phyloP scores from a whole-genome alignment of 192 early-diverging fungal genomes.

The Gaertneriomyces semiglobifer region DNA sequence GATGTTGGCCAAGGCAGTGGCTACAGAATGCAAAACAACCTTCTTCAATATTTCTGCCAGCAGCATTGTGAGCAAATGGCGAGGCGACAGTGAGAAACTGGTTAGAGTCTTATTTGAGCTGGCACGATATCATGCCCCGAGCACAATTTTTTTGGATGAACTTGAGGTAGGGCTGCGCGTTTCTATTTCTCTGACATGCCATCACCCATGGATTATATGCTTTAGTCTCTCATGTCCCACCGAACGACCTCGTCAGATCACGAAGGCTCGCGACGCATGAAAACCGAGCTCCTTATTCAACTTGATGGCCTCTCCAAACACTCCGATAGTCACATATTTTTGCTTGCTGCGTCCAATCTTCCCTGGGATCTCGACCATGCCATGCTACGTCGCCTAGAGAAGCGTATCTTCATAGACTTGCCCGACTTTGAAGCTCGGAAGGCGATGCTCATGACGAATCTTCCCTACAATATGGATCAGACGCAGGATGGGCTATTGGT shows the following conservation, averaged over 20 bases:
- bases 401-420: conserved; percentile 52
- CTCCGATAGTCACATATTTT: conserved; percentile 40
- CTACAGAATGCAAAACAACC: conserved; percentile 58
- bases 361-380: conserved; percentile 60
- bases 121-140: conserved; percentile 53
- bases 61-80: conserved; percentile 57
- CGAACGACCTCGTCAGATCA: conserved; percentile 48
- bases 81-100: conserved; percentile 56
- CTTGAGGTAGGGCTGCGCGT: conserved; percentile 32
- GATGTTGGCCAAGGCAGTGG: conserved; percentile 57
- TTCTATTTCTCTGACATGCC: neutral
- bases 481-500: conserved; percentile 5
- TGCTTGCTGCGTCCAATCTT: conserved; percentile 53
- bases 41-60: conserved; percentile 59
- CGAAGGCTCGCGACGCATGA: conserved; percentile 57
- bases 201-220: neutral
- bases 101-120: conserved; percentile 55
- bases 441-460: conserved; percentile 41
- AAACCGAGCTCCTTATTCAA: conserved; percentile 61
- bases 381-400: conserved; percentile 55
- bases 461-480: conserved; percentile 25
- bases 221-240: conserved; percentile 52
- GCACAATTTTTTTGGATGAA: conserved; percentile 59
- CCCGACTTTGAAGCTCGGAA: conserved; percentile 40
- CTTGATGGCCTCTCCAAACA: conserved; percentile 54